Base-by-base conservation (phyloP, 768 basidiomycete genomes). In the Leccinum variicolor region DNA sequence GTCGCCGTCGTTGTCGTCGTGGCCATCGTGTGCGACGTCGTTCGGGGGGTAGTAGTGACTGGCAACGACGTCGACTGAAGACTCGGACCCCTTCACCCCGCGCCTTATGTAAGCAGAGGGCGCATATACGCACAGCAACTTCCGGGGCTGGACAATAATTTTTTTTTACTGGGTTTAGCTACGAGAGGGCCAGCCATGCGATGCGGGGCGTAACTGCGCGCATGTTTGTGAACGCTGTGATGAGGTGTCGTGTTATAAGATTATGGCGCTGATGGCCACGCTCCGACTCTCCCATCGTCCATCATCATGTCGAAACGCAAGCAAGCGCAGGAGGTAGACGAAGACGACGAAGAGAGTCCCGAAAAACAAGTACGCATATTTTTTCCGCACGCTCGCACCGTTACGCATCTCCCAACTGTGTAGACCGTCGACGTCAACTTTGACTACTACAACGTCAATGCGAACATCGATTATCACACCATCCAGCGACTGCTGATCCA, bases 401-500 rank as follows among this genome's bases (percentile, higher is more conserved):
- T 49, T 6, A 19, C 48, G 21, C 39, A 57, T 15, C 13, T 46
- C 11, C 29, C 29, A 2, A 9, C 26, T 0, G 53, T 60, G 13
- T 60, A 56, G 9, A 29, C 66, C 17, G 62, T 68, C 23, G 69
- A 72, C 52, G 72, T 72, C 51, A 59, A 72, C 21, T 98, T 98
- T 67, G 94, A 97, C 62, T 98, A 97, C 70, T 95, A 92, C 79
- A 87, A 92, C 70, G 85, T 92, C 6, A 87, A 90, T 62, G 84
- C 90, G 3, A 80, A 71, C 25, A 74, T 91, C 64, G 95, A 98
- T 75, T 97, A 89, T 69, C 86, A 90, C 61, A 92, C 94, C 2
- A 77, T 96, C 66, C 90, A 91, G 55, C 82, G 90, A 0, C 79
- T 92, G 2, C 70, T 89, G 14, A 67, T 68, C 0, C 90, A 92